A percentile compares a stretch with the other conserved stretches of the same genome.
phyloP scores from a whole-genome alignment of 2,329 filamentous ascomycete genomes.

The Talaromyces sp. region DNA sequence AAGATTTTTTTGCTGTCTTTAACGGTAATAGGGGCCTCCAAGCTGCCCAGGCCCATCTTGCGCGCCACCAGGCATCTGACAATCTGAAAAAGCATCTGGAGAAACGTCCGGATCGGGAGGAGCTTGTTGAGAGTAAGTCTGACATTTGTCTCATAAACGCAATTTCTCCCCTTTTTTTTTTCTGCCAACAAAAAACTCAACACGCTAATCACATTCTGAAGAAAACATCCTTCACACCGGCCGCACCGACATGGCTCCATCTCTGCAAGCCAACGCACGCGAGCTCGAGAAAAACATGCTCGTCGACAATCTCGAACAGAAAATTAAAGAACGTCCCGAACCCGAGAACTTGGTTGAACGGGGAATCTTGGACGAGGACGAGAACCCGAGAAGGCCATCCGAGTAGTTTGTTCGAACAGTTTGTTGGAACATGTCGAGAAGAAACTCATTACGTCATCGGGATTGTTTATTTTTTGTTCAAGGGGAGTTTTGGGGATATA shows the following conservation, averaged over 20 bases:
- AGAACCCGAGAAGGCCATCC: constrained; percentile 31
- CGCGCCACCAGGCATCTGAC: constrained; percentile 58
- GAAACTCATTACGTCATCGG: not conserved
- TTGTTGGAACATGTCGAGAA: not conserved
- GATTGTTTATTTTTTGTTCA: not conserved
- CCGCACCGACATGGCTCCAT: constrained; percentile 64
- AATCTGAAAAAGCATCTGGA: constrained; percentile 60
- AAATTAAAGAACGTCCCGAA: constrained; percentile 69
- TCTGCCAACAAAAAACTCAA: not conserved
- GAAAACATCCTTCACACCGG: constrained; percentile 76
- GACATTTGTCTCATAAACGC: not conserved
- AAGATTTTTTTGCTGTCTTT: not conserved
- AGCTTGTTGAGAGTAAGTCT: constrained; percentile 68
- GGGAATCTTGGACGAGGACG: constrained; percentile 68
- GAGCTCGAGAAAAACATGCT: constrained; percentile 87
- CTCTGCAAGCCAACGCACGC: constrained; percentile 71
- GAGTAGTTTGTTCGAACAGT: not conserved
- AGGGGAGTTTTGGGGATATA: not conserved
- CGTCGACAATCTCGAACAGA: constrained; percentile 78
- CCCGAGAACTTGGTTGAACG: constrained; percentile 71
- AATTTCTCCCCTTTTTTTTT: not conserved
- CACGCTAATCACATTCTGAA: constrained; percentile 29
- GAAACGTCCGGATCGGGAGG: constrained; percentile 61
- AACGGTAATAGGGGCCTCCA: constrained; percentile 51
- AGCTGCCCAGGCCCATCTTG: constrained; percentile 56